Conservation (phyloP, 768 basidiomycete genomes). For the Boletus sensibilis region DNA sequence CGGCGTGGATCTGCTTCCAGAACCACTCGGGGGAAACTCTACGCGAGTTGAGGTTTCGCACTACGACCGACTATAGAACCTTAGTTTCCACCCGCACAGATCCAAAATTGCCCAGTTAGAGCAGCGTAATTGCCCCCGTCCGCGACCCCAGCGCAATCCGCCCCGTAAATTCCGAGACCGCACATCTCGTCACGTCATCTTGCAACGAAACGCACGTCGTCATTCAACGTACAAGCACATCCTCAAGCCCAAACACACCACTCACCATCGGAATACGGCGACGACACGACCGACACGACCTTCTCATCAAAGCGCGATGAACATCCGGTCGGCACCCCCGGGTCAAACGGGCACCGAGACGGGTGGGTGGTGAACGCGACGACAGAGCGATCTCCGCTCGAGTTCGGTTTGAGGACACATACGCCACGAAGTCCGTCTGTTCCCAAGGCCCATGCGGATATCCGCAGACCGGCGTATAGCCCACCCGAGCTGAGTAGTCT, state of each 20-base stretch:
- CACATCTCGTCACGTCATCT: constrained; percentile 32
- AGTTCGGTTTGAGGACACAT: neutral
- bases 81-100: too few relatives aligned
- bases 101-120: neutral
- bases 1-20: too few relatives aligned
- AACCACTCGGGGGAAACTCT: too few relatives aligned
- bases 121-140: constrained; percentile 26
- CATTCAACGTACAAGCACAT: neutral
- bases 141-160: constrained; percentile 42
- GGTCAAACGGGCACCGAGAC: neutral
- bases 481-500: neutral
- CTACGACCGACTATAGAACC: too few relatives aligned
- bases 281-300: neutral
- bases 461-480: neutral
- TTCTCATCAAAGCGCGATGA: neutral
- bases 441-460: neutral
- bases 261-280: neutral
- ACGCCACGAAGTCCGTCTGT: neutral
- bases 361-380: neutral
- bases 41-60: too few relatives aligned
- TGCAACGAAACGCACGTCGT: neutral
- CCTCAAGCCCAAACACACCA: neutral
- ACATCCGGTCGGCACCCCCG: neutral
- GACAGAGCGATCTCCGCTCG: neutral
- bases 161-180: constrained; percentile 45